Percentiles rank a stretch among this genome's conserved stretches.
phyloP scores from a whole-genome alignment of 345 rosid species.

The Arabidopsis arenosa region DNA sequence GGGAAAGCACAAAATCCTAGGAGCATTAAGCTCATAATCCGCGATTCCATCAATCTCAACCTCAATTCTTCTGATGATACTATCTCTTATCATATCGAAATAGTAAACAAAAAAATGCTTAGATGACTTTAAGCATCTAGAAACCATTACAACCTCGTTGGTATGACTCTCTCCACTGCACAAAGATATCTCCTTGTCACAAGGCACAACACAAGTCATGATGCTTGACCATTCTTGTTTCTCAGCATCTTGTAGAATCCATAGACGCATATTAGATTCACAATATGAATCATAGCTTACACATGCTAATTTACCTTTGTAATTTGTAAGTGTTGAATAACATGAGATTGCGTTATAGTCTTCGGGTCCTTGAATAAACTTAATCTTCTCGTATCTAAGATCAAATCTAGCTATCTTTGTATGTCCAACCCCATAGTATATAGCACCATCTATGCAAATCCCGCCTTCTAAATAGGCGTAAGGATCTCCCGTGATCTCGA shows the following conservation, averaged over 20 bases:
- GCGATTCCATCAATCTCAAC: too few species aligned
- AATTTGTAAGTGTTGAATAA: not conserved
- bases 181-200: not conserved
- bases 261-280: not conserved
- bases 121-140: too few species aligned
- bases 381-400: not conserved
- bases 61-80: too few species aligned
- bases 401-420: not conserved
- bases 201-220: not conserved
- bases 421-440: not conserved
- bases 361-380: not conserved
- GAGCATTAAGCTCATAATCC: too few species aligned
- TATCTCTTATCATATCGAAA: too few species aligned
- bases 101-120: too few species aligned
- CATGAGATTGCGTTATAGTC: conserved; percentile 4
- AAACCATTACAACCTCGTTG: not conserved
- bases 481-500: too few species aligned
- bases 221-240: not conserved
- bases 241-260: conserved; percentile 1
- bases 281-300: not conserved
- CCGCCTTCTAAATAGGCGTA: too few species aligned
- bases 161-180: not conserved
- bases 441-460: not conserved
- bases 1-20: too few species aligned
- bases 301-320: not conserved